phyloP scores from a whole-genome alignment of 1,284 basidiomycete species.

The Malassezia cuniculi region DNA sequence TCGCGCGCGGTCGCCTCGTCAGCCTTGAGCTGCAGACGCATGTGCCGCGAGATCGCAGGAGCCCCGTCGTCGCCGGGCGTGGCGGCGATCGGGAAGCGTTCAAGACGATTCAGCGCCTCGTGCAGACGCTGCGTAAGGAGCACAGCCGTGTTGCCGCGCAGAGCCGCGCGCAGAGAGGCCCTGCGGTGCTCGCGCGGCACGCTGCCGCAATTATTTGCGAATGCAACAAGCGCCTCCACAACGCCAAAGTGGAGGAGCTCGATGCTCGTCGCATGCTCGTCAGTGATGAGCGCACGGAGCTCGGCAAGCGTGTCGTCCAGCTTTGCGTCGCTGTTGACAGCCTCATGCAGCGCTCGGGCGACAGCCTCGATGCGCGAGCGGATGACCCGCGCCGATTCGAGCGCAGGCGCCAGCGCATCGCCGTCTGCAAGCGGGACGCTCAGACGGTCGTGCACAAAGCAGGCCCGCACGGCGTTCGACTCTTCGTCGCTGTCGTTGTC shows the following conservation, averaged over 20 bases:
- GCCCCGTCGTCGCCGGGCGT: conserved; percentile 19
- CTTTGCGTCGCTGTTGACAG: too few species aligned
- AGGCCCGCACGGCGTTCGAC: too few species aligned
- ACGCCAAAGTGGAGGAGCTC: conserved; percentile 87
- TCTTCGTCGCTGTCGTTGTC: conserved; percentile 30
- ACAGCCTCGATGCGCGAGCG: too few species aligned
- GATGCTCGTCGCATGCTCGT: conserved; percentile 74
- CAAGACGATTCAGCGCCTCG: conserved; percentile 35
- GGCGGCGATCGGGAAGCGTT: conserved; percentile 33
- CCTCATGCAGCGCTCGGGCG: too few species aligned
- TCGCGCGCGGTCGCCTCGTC: conserved; percentile 22
- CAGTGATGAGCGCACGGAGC: conserved; percentile 64
- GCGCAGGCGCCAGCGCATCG: too few species aligned
- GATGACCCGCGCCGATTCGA: too few species aligned
- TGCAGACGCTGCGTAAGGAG: conserved; percentile 32
- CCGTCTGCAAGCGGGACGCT: too few species aligned
- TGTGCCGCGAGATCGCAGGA: conserved; percentile 29
- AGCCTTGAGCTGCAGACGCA: conserved; percentile 35
- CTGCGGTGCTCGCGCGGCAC: conserved; percentile 19
- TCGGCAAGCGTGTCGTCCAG: conserved; percentile 55
- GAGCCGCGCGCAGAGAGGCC: conserved; percentile 18
- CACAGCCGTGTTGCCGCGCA: conserved; percentile 18
- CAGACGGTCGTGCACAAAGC: too few species aligned
- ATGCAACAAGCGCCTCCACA: conserved; percentile 70
- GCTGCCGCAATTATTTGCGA: too few species aligned